Base-by-base conservation (phyloP, 202 grass and related monocot species). In the Carex sylvatica region DNA sequence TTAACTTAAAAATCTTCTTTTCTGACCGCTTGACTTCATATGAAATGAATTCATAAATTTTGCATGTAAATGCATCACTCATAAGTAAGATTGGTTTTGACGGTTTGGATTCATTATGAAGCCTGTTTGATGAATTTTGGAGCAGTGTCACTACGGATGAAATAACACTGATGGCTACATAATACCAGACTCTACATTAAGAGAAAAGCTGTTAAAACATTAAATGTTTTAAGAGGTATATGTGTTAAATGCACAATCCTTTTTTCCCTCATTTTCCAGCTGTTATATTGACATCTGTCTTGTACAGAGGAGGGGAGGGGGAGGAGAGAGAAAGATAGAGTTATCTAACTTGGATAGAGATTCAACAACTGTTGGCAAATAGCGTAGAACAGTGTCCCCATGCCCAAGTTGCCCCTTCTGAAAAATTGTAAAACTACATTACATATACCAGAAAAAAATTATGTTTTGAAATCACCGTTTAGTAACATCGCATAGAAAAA, bases 341-440 rank as follows among this genome's bases (percentile, higher is more conserved):
- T 19, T 35, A 56, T 82, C 90, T 89, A 79, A 98, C 96, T 89
- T 93, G 74, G 92, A 95, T 86, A 99, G 86, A 84, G 87, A 82
- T 79, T 92, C 86, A 80, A 95, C 92, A 85, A 93, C 55, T 58
- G 96, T 99, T 53, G 96, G 96, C 70, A 89, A 86, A 83, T 85
- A 90, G 61, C 92, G 91, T 74, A 89, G 84, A 90, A 90, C 65
- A 81, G 84, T 92, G 78, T 98, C 96, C 4, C 96, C 96, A 83
- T 95, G 96, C 33, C 96, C 96, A 84, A 98, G 86, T 66, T 98
- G 96, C 52, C 96, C 96, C 88, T 98, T 98, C 96, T 98, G 92
- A 85, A 66, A 89, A 80, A 31, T 59, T 77, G 73, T 24, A 59
- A 33, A 58, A 56, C 53, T 58, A 55, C 7, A 31, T 76, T 56